Percentiles rank a stretch among this genome's conserved stretches.
These are phyloP conservation scores for Geotrichum armillariae DNA, from an alignment of 1,139 yeast species.

Conservation along the genomic window DNA sequence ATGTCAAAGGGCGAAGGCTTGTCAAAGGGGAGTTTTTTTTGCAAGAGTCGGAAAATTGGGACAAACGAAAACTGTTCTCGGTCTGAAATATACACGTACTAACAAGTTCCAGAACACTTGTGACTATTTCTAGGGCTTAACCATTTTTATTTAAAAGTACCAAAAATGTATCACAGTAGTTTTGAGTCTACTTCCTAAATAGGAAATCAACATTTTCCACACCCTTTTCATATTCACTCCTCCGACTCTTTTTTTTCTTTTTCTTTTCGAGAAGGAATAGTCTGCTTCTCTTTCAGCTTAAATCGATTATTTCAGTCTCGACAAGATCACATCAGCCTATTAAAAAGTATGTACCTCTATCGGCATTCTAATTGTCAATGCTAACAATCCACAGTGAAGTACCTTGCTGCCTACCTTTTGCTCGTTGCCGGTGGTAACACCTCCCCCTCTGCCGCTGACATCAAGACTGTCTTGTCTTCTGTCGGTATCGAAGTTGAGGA, in stretches of 20 bases:
- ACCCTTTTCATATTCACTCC: too few relatives aligned
- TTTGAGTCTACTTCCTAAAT: background rate
- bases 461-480: conserved; percentile 84
- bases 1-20: conserved; percentile 8
- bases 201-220: too few relatives aligned
- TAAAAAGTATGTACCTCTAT: conserved; percentile 28
- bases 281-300: conserved; percentile 55
- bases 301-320: conserved; percentile 53
- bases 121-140: too few relatives aligned
- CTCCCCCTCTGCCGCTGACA: conserved; percentile 89
- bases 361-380: background rate
- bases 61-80: too few relatives aligned
- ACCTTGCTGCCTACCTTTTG: conserved; percentile 51
- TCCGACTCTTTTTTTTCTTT: too few relatives aligned
- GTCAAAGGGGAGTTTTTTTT: too few relatives aligned
- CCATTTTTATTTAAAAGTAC: too few relatives aligned
- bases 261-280: conserved; percentile 51
- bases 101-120: too few relatives aligned
- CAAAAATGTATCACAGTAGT: too few relatives aligned
- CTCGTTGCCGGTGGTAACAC: conserved; percentile 50
- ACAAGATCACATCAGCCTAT: conserved; percentile 13
- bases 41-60: too few relatives aligned
- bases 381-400: conserved; percentile 41
- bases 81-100: too few relatives aligned
- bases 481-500: conserved; percentile 97